phyloP scores from a whole-genome alignment of 2,329 filamentous ascomycete species.

The Ophiostoma sp. region DNA sequence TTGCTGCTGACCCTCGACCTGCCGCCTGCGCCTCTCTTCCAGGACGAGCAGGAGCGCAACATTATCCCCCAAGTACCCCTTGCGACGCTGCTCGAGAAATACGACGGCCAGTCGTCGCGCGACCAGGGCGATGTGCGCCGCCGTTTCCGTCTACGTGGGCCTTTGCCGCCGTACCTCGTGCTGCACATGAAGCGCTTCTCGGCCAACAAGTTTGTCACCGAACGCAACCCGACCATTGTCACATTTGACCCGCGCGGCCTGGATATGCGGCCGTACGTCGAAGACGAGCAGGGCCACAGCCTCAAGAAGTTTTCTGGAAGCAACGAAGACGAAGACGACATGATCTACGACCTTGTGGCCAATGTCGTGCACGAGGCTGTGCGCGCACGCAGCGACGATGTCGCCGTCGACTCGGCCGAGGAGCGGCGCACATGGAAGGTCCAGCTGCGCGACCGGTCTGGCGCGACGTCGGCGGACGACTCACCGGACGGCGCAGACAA shows the following conservation, averaged over 20 bases:
- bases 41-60: conserved; percentile 88
- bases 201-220: conserved; percentile 91
- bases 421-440: conserved; percentile 89
- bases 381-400: conserved; percentile 64
- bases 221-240: conserved; percentile 96
- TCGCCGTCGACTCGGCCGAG: conserved; percentile 76
- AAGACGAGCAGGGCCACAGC: conserved; percentile 59
- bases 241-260: conserved; percentile 82
- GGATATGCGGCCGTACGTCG: conserved; percentile 84
- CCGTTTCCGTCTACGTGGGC: conserved; percentile 83
- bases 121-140: conserved; percentile 85
- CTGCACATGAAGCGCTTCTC: conserved; percentile 98
- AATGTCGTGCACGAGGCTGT: conserved; percentile 89
- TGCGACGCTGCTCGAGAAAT: conserved; percentile 78
- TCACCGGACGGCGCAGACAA: too few relatives aligned
- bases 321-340: conserved; percentile 92
- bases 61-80: conserved; percentile 93
- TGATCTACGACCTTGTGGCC: conserved; percentile 91
- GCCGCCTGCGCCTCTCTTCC: conserved; percentile 86
- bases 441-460: conserved; percentile 73
- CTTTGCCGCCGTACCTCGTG: conserved; percentile 81
- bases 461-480: conserved; percentile 43
- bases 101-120: conserved; percentile 81
- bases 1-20: conserved; percentile 90
- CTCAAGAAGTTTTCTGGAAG: neutral